Evolutionary conservation across 2,329 filamentous ascomycete genomes (phyloP), one percentile per base, ranked within the genome.

Genomic region (Verticillium longisporum): DNA sequence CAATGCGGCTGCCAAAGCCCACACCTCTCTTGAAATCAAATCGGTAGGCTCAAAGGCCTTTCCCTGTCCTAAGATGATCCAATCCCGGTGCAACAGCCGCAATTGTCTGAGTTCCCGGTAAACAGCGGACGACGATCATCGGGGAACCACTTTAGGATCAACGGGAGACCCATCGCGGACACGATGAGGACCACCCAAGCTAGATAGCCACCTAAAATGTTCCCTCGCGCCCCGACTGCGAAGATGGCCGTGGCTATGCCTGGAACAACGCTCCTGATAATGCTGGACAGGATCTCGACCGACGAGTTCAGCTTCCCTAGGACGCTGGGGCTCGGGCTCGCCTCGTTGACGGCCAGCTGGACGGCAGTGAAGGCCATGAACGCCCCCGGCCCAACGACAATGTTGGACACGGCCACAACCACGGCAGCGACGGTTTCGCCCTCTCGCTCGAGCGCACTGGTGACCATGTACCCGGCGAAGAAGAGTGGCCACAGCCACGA

Each of bases 291-390:
- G 13, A 50, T 50, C 45, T 50, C 45, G n/a, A 50, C 18, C 9
- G 18, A 26, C 45, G 45, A 50, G 66, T 94, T 94, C 33, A 95
- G 75, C 0, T 85, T 91, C 0, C 88, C 90, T 10, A 94, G 76
- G 0, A 85, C 82, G 53, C 79, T 77, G 1, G 84, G 81, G 10
- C 80, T 84, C 0, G 91, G 91, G 0, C 87, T 81, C 2, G 89
- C 83, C 61, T 93, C 89, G 71, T 94, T 94, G 36, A 94, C 69
- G 0, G 86, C 85, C 9, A 94, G 84, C 76, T 93, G 89, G 1
- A 88, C 81, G 1, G 80, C 86, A 0, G 88, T 92, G 69, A 89
- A 90, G 1, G 81, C 78, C 88, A 91, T 91, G 57, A 80, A 81
- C 0, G 90, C 83, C 1, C 86, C 85, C 13, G 81, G 81, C 0